phyloP scores from a whole-genome alignment of 371 early-diverging fungal genomes.

The Sporodiniella umbellata region DNA sequence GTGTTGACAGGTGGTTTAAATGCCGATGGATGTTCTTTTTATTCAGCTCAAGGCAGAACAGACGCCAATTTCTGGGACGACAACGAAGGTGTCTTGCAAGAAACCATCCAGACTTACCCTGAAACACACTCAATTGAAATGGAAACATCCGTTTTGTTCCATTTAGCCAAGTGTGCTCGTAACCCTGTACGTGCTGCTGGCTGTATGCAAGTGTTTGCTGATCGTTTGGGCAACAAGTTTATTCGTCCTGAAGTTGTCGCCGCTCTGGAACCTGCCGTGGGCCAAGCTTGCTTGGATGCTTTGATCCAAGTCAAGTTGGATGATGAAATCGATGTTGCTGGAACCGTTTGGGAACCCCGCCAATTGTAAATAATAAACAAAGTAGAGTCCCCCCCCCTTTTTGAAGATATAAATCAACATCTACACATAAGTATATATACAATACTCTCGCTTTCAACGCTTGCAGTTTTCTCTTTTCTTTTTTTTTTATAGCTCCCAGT shows the following conservation, averaged over 20 bases:
- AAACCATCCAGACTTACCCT: conserved; percentile 52
- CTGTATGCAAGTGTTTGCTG: conserved; percentile 84
- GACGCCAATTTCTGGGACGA: conserved; percentile 79
- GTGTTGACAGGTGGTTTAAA: conserved; percentile 73
- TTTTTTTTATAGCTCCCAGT: too few relatives aligned
- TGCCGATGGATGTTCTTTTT: conserved; percentile 89
- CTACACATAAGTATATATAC: too few relatives aligned
- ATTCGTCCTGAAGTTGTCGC: conserved; percentile 67
- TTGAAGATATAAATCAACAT: too few relatives aligned
- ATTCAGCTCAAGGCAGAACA: conserved; percentile 83
- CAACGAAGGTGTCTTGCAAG: conserved; percentile 63
- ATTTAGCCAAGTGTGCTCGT: conserved; percentile 64
- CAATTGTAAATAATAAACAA: too few relatives aligned
- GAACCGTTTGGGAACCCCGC: conserved; percentile 66
- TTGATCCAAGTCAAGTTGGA: conserved; percentile 49
- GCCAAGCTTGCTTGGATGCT: conserved; percentile 75
- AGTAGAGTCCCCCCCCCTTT: too few relatives aligned
- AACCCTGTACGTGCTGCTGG: conserved; percentile 71
- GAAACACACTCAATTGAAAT: conserved; percentile 80
- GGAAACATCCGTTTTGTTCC: conserved; percentile 88
- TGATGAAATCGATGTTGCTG: conserved; percentile 46
- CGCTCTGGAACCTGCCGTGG: conserved; percentile 59
- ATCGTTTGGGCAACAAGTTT: conserved; percentile 69
- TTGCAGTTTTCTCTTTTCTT: too few relatives aligned
- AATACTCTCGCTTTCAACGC: too few relatives aligned